These are phyloP conservation scores for Holtermannia corniformis DNA, from an alignment of 768 basidiomycete genomes.

Conservation along the genomic window DNA sequence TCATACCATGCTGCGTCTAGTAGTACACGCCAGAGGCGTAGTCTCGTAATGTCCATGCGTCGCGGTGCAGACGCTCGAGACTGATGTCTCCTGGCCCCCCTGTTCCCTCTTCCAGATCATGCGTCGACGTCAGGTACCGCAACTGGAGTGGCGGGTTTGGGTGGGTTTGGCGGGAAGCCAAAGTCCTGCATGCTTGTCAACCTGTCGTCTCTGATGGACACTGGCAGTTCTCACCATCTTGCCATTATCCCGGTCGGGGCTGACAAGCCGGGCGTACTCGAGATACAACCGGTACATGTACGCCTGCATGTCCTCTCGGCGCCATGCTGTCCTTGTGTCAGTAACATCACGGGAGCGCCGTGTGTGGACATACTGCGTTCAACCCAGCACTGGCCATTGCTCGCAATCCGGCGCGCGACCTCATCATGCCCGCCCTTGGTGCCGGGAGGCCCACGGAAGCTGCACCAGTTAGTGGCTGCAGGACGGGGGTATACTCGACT, in stretches of 20 bases:
- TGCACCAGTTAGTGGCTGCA: conserved; percentile 1
- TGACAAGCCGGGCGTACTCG: conserved; percentile 38
- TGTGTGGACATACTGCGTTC: conserved; percentile 32
- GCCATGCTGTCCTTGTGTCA: conserved; percentile 24
- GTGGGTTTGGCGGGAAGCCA: not conserved
- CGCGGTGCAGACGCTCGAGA: too few species aligned
- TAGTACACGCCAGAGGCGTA: too few species aligned
- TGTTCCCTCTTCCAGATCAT: not conserved
- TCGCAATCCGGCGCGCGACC: conserved; percentile 41
- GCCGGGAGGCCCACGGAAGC: conserved; percentile 41
- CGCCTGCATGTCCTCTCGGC: conserved; percentile 38
- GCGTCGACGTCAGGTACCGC: conserved; percentile 2
- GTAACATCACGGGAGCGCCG: not conserved
- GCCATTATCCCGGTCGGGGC: conserved; percentile 40
- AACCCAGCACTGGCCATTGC: conserved; percentile 43
- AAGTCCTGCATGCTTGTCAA: conserved; percentile 9
- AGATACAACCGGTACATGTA: conserved; percentile 43
- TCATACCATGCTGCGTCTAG: too few species aligned
- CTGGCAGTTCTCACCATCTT: conserved; percentile 43
- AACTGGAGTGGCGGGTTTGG: conserved; percentile 7
- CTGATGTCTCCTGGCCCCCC: too few species aligned
- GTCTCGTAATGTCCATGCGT: too few species aligned
- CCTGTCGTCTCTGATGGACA: too few species aligned
- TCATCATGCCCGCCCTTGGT: conserved; percentile 40
- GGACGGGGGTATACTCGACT: conserved; percentile 5